Evolutionary conservation across 768 basidiomycete species (phyloP), one percentile per base, ranked within the genome.

Genomic region (Clitopilus hobsonii): DNA sequence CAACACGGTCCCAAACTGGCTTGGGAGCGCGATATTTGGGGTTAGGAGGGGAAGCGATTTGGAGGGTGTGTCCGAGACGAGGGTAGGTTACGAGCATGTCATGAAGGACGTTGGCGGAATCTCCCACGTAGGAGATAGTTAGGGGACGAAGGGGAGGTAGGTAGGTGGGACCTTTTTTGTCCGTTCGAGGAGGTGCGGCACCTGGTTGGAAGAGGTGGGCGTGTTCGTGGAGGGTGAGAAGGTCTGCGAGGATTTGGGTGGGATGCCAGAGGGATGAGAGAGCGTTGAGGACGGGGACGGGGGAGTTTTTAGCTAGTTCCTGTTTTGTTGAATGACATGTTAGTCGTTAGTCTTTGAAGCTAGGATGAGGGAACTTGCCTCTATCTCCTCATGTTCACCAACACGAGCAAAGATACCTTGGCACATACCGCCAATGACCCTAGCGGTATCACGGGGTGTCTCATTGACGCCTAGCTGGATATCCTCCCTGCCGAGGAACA

Each of bases 381-480:
- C 95, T 49, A 98, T 88, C 67, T 99, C 97, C 1, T 79, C 77
- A 69, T 99, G 97, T 25, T 82, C 88, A 3, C 93, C 94, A 3
- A 99, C 95, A 47, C 97, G 88, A 23, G 97, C 96, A 74, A 98
- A 96, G 54, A 98, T 91, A 13, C 95, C 97, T 69, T 98, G 87
- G 55, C 88, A 91, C 95, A 98, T 97, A 3, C 91, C 90, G 2
- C 91, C 89, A 57, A 98, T 84, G 8, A 99, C 92, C 23, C 86
- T 80, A 11, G 92, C 88, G 0, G 90, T 85, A 72, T 99, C 97
- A 36, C 89, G 75, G 3, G 84, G 67, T 25, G 77, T 83, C 79
- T 99, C 97, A 69, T 97, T 99, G 38, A 98, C 94, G 48, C 96
- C 96, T 20, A 99, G 77, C 62, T 99, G 97, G 53, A 98, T 95